Conservation (phyloP, 148 eudicot genomes). For the Persicaria tinctoria region DNA sequence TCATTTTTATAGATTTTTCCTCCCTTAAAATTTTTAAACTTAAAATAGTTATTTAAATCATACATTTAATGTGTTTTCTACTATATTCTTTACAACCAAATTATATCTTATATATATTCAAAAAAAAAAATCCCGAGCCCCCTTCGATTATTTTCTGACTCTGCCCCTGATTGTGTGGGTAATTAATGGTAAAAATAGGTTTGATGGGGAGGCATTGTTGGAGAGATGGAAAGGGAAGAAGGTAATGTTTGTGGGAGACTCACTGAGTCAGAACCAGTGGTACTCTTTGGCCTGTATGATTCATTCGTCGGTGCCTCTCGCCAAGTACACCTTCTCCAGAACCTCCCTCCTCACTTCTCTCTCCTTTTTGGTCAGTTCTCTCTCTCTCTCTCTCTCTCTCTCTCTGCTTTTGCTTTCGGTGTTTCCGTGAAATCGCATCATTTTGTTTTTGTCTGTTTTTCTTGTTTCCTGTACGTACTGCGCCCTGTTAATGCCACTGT, state of each 20-base stretch:
- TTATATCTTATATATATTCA: no score
- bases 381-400: not conserved
- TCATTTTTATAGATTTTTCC: no score
- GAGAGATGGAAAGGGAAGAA: slow-evolving; percentile 67
- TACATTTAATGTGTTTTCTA: no score
- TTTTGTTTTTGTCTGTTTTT: slow-evolving; percentile 1
- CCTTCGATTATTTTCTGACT: no score
- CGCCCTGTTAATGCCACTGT: not conserved
- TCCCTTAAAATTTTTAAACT: no score
- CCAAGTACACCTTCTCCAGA: slow-evolving; percentile 32
- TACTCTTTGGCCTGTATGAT: slow-evolving; percentile 74
- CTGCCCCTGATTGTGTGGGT: not conserved
- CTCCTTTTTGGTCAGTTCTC: slow-evolving; percentile 52
- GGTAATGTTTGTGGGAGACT: slow-evolving; percentile 98
- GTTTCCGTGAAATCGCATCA: not conserved
- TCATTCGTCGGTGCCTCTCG: slow-evolving; percentile 59
- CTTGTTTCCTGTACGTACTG: not conserved
- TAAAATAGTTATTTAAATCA: no score
- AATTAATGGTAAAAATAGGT: slow-evolving; percentile 25
- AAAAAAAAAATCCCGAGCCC: no score
- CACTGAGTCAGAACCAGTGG: slow-evolving; percentile 93
- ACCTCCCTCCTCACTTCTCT: slow-evolving; percentile 38
- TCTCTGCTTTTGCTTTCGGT: not conserved
- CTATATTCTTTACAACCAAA: no score
- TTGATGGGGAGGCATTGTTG: slow-evolving; percentile 61